Conservation (phyloP, 352 stramenopile species). For the Phytopythium sindhum region DNA sequence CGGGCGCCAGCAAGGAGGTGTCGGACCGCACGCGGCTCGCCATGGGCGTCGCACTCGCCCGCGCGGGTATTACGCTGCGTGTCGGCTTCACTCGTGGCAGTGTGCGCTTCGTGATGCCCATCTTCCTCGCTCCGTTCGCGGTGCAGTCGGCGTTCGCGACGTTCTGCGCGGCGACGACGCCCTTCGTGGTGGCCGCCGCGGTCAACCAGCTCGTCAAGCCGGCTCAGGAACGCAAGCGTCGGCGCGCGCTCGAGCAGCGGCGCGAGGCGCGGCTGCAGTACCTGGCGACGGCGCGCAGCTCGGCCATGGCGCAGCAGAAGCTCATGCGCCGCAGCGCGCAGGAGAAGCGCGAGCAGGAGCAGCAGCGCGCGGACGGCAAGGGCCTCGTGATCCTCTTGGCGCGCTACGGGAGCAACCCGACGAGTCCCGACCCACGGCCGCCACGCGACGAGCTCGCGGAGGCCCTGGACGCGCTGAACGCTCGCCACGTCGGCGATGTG, state of each 20-base stretch:
- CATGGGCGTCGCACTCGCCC: constrained; percentile 54
- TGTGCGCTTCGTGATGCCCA: constrained; percentile 79
- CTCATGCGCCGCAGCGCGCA: constrained; percentile 64
- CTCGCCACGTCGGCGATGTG: constrained; percentile 8
- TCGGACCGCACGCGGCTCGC: constrained; percentile 56
- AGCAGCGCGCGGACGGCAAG: constrained; percentile 34
- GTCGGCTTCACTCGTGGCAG: constrained; percentile 73
- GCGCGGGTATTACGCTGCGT: constrained; percentile 55
- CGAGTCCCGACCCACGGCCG: constrained; percentile 40
- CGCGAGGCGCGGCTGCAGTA: constrained; percentile 54
- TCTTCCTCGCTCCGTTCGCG: constrained; percentile 78
- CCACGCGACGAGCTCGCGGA: constrained; percentile 16
- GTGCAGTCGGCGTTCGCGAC: constrained; percentile 63
- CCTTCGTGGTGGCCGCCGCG: constrained; percentile 61
- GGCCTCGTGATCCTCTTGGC: constrained; percentile 70
- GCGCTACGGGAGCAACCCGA: constrained; percentile 75
- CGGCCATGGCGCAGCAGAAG: constrained; percentile 65
- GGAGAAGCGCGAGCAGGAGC: constrained; percentile 56
- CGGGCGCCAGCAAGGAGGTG: constrained; percentile 51
- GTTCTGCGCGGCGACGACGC: constrained; percentile 68
- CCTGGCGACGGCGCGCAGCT: constrained; percentile 42
- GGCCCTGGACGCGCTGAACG: constrained; percentile 12
- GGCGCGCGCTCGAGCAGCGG: constrained; percentile 40
- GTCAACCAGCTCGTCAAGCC: constrained; percentile 68
- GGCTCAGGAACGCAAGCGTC: constrained; percentile 53